Conservation (phyloP, 441 rosid genomes). For the Mallotus japonicus region DNA sequence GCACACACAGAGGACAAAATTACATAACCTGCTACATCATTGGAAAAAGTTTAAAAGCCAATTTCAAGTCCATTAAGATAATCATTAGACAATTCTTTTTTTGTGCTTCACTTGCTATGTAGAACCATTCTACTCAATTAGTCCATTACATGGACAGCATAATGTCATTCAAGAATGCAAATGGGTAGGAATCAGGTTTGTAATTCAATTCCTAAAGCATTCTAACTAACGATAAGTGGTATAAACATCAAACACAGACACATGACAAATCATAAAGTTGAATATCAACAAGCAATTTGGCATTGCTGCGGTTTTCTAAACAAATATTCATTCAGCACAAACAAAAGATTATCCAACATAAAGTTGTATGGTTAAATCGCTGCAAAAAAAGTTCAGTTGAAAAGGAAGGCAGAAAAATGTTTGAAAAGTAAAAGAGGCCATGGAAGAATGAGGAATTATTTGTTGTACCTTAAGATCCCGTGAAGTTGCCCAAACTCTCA, state of each 20-base stretch:
- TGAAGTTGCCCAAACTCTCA: constrained; percentile 94
- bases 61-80: not conserved
- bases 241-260: not conserved
- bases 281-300: not conserved
- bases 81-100: not conserved
- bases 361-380: constrained; percentile 1
- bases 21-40: too few relatives aligned
- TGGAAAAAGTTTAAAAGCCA: too few relatives aligned
- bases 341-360: not conserved
- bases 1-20: too few relatives aligned
- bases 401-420: constrained; percentile 3
- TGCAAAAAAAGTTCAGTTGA: not conserved
- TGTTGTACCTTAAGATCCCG: constrained; percentile 80
- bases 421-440: constrained; percentile 5
- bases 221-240: not conserved
- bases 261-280: not conserved
- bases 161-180: not conserved
- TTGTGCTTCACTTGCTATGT: not conserved
- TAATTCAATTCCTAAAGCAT: constrained; percentile 3
- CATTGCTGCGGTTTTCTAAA: not conserved
- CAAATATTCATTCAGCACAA: not conserved
- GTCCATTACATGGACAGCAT: not conserved
- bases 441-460: constrained; percentile 3
- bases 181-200: not conserved
- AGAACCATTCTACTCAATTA: not conserved